phyloP scores from a whole-genome alignment of 2,329 filamentous ascomycete species.

The Gliomastix tumulicola region DNA sequence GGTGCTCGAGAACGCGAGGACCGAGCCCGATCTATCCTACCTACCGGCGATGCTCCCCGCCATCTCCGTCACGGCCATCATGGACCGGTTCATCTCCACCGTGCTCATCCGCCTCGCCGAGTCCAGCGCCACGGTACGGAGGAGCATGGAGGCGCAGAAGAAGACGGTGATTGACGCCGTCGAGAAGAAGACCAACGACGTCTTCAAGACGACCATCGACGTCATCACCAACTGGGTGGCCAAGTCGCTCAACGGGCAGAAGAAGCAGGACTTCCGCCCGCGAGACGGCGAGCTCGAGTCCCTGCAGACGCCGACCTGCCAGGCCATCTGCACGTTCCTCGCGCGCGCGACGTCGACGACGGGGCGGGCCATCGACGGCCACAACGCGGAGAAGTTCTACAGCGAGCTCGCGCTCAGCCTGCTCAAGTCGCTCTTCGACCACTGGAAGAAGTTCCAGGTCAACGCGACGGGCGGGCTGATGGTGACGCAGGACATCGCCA shows the following conservation, averaged over 20 bases:
- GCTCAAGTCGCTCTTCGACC: constrained; percentile 74
- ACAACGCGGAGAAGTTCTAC: constrained; percentile 76
- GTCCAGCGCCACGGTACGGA: constrained; percentile 80
- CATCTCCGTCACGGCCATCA: constrained; percentile 84
- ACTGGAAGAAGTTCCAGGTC: constrained; percentile 91
- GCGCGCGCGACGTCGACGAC: constrained; percentile 56
- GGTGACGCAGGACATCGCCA: constrained; percentile 92
- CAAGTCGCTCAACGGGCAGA: constrained; percentile 68
- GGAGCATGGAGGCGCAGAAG: constrained; percentile 81
- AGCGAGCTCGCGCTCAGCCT: constrained; percentile 78
- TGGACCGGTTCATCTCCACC: constrained; percentile 85
- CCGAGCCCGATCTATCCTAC: constrained; percentile 82
- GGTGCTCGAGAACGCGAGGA: constrained; percentile 70
- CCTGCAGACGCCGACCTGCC: constrained; percentile 81
- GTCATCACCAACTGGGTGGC: constrained; percentile 70
- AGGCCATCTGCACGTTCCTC: constrained; percentile 74
- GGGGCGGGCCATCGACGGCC: constrained; percentile 66
- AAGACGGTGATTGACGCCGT: constrained; percentile 67
- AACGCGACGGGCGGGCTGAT: constrained; percentile 90
- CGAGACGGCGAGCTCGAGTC: constrained; percentile 73
- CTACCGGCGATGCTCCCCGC: constrained; percentile 72
- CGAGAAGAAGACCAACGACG: constrained; percentile 71
- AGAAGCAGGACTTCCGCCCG: constrained; percentile 87
- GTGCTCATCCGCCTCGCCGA: constrained; percentile 86
- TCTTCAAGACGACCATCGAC: constrained; percentile 51